A percentile compares a stretch with the other conserved stretches of the same genome.
Conservation (phyloP, 2,329 filamentous ascomycete species). For the Raffaelea arxii region DNA sequence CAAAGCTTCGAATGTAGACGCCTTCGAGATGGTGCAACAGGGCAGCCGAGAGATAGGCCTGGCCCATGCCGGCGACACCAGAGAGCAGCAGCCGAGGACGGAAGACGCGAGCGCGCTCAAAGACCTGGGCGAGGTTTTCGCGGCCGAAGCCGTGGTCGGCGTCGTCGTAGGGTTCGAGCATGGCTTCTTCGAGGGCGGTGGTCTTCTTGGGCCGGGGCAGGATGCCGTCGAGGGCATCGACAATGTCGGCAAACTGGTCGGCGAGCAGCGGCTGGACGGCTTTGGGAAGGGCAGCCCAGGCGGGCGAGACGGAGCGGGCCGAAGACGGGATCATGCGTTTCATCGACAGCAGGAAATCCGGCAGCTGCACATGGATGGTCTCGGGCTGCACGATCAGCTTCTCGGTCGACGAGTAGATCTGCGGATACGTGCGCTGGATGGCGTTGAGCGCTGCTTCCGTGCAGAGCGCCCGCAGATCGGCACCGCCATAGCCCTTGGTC, state of each 20-base stretch:
- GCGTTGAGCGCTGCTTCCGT: constrained; percentile 94
- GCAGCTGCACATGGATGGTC: constrained; percentile 77
- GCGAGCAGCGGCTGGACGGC: constrained; percentile 73
- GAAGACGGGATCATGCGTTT: constrained; percentile 96
- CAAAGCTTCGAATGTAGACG: constrained; percentile 89
- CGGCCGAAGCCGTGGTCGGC: constrained; percentile 75
- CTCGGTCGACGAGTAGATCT: constrained; percentile 85
- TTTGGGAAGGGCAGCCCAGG: constrained; percentile 70
- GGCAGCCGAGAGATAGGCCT: constrained; percentile 77
- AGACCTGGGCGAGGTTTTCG: constrained; percentile 66
- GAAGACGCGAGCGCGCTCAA: constrained; percentile 81
- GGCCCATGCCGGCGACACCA: constrained; percentile 84
- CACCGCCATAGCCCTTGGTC: constrained; percentile 90
- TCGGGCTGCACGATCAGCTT: constrained; percentile 82
- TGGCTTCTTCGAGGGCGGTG: constrained; percentile 86
- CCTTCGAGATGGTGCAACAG: constrained; percentile 87
- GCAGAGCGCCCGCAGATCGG: constrained; percentile 85
- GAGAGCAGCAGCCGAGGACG: constrained; percentile 76
- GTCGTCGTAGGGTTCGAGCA: constrained; percentile 79
- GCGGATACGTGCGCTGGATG: constrained; percentile 89
- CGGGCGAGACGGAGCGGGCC: constrained; percentile 77
- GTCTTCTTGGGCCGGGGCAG: constrained; percentile 78
- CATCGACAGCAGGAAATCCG: constrained; percentile 94
- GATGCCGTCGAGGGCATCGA: constrained; percentile 59
- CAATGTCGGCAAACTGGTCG: constrained; percentile 60